Evolutionary conservation across 345 rosid genomes (phyloP).

Genomic region (Sonneratia alba): DNA sequence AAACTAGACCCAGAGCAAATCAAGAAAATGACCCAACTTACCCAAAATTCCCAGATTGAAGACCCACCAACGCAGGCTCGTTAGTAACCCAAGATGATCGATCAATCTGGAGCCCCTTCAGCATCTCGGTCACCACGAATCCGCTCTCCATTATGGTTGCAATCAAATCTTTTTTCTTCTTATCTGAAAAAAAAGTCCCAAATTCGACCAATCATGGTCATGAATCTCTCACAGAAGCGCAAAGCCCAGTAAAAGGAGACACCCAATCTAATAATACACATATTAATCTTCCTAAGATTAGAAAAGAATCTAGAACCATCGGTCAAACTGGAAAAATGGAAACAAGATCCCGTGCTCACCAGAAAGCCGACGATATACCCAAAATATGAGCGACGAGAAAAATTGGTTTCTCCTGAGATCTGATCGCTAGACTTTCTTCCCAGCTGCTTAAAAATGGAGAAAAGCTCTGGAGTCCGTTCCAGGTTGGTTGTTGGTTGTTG

Average conservation of each 20-base stretch:
- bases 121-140: background rate
- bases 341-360: background rate
- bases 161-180: conserved; percentile 9
- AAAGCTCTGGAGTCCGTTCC: background rate
- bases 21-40: conserved; percentile 15
- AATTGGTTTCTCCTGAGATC: background rate
- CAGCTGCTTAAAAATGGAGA: conserved; percentile 1
- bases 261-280: background rate
- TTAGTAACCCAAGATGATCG: background rate
- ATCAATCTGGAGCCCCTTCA: background rate
- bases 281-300: background rate
- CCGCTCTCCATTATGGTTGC: background rate
- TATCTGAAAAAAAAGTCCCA: background rate
- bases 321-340: background rate
- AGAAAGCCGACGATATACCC: background rate
- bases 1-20: background rate
- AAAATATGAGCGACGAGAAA: background rate
- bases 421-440: background rate
- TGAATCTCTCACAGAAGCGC: background rate
- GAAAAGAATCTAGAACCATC: background rate
- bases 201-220: background rate
- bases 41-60: conserved; percentile 65
- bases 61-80: conserved; percentile 17
- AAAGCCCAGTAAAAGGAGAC: background rate
- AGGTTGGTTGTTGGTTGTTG: background rate